A percentile compares a stretch with the other conserved stretches of the same genome.
phyloP scores from a whole-genome alignment of 495 filamentous ascomycete genomes.

The Mycothermus thermophilus region DNA sequence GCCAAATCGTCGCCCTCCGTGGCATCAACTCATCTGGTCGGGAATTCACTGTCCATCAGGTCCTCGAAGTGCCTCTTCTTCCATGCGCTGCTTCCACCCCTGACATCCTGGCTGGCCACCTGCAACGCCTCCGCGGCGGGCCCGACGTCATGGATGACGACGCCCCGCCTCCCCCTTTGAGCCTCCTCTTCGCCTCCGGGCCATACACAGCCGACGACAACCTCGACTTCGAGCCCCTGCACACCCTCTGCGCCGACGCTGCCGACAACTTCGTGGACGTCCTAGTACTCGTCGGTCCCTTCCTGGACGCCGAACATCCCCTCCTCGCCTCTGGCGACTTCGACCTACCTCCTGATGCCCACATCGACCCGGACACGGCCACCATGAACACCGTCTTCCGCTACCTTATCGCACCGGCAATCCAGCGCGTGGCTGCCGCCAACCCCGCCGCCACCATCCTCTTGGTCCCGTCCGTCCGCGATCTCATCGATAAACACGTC shows the following conservation, averaged over 20 bases:
- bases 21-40: slow-evolving; percentile 80
- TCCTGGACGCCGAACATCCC: slow-evolving; percentile 83
- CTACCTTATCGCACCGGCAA: slow-evolving; percentile 52
- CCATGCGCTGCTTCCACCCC: slow-evolving; percentile 51
- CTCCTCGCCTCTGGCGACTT: slow-evolving; percentile 81
- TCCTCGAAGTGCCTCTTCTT: slow-evolving; percentile 59
- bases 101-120: slow-evolving; percentile 44
- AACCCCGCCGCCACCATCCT: slow-evolving; percentile 70
- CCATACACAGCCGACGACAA: slow-evolving; percentile 89
- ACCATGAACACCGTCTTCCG: slow-evolving; percentile 76
- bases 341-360: slow-evolving; percentile 63
- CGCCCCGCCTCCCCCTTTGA: slow-evolving; percentile 47
- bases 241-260: slow-evolving; percentile 64
- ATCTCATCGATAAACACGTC: slow-evolving; percentile 67
- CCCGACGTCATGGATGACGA: slow-evolving; percentile 45
- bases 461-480: slow-evolving; percentile 74
- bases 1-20: slow-evolving; percentile 76
- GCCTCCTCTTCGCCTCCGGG: slow-evolving; percentile 62
- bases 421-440: slow-evolving; percentile 48
- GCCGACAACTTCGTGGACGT: slow-evolving; percentile 61
- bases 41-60: slow-evolving; percentile 66
- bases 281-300: slow-evolving; percentile 73
- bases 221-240: slow-evolving; percentile 73
- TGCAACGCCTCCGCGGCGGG: slow-evolving; percentile 47
- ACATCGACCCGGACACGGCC: slow-evolving; percentile 54